A percentile compares a stretch with the other conserved stretches of the same genome.
Conservation (phyloP, 2,329 filamentous ascomycete genomes). For the Diaporthe aspalathi region DNA sequence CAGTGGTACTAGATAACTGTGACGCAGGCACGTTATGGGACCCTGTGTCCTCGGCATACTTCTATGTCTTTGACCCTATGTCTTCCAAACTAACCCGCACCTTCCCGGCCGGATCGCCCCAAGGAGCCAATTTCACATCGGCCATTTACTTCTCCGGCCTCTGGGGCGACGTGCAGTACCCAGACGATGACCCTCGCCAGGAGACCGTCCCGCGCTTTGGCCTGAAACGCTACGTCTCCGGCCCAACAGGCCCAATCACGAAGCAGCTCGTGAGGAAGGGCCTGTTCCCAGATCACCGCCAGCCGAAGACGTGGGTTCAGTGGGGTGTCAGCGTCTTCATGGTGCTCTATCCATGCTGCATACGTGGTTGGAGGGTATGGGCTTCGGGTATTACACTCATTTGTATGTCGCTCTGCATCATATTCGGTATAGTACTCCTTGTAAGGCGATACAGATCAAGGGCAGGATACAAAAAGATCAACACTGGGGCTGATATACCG, state of each 20-base stretch:
- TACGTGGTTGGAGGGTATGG: conserved; percentile 50
- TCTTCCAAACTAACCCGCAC: conserved; percentile 43
- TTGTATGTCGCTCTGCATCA: conserved; percentile 19
- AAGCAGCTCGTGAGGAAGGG: conserved; percentile 51
- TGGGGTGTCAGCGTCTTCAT: conserved; percentile 46
- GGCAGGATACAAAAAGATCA: conserved; percentile 29
- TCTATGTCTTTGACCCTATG: conserved; percentile 48
- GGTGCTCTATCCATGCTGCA: conserved; percentile 49
- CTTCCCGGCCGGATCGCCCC: conserved; percentile 20
- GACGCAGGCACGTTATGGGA: conserved; percentile 50
- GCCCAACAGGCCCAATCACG: conserved; percentile 48
- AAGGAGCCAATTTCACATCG: conserved; percentile 46
- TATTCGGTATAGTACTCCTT: conserved; percentile 7
- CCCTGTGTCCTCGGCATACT: conserved; percentile 51
- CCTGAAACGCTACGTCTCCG: conserved; percentile 48
- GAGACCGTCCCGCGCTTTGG: conserved; percentile 47
- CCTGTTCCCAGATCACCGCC: conserved; percentile 45
- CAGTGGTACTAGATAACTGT: conserved; percentile 49
- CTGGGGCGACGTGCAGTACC: conserved; percentile 50
- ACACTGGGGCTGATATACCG: conserved; percentile 27
- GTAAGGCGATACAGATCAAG: conserved; percentile 26
- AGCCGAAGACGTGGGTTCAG: conserved; percentile 45
- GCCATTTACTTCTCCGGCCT: conserved; percentile 50
- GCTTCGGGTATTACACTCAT: conserved; percentile 42
- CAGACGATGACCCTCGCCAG: conserved; percentile 49